Conservation (phyloP, 345 rosid genomes). For the Leavenworthia alabamica region DNA sequence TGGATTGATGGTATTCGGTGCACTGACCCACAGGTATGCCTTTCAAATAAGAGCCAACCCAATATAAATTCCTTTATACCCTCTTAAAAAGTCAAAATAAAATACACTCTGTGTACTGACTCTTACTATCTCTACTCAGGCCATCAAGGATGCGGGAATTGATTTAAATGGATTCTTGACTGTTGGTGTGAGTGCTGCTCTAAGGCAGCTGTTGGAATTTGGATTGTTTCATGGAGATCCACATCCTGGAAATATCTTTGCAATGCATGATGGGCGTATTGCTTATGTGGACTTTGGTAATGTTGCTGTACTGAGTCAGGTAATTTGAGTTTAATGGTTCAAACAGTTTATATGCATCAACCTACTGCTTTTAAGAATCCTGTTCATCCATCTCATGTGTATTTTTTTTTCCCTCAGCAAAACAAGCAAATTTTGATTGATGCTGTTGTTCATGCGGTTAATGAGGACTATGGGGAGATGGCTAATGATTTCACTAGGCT, state of each 20-base stretch:
- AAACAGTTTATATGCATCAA: too few relatives aligned
- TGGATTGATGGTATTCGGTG: constrained; percentile 99
- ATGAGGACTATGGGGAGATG: constrained; percentile 96
- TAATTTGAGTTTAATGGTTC: constrained; percentile 28
- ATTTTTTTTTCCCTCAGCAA: constrained; percentile 65
- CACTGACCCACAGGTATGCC: constrained; percentile 83
- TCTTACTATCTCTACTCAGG: constrained; percentile 42
- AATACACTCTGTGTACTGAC: constrained; percentile 6
- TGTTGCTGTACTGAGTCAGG: constrained; percentile 98
- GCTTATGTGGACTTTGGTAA: constrained; percentile 99
- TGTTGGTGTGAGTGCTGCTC: constrained; percentile 96
- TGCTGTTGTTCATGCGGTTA: constrained; percentile 98
- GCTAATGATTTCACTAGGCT: constrained; percentile 99
- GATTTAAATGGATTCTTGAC: constrained; percentile 86
- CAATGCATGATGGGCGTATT: constrained; percentile 95
- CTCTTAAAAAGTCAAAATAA: constrained; percentile 4
- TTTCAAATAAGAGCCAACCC: constrained; percentile 5
- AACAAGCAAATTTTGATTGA: constrained; percentile 94
- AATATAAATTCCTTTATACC: constrained; percentile 7
- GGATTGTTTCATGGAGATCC: constrained; percentile 99
- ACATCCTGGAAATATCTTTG: constrained; percentile 98
- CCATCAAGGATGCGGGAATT: constrained; percentile 81
- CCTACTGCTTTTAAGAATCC: too few relatives aligned
- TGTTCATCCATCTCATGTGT: too few relatives aligned
- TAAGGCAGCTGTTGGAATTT: constrained; percentile 83